Percentiles rank a stretch among this genome's conserved stretches.
phyloP scores from a whole-genome alignment of 2,329 filamentous ascomycete species.

The Domatiomyces catenatus region DNA sequence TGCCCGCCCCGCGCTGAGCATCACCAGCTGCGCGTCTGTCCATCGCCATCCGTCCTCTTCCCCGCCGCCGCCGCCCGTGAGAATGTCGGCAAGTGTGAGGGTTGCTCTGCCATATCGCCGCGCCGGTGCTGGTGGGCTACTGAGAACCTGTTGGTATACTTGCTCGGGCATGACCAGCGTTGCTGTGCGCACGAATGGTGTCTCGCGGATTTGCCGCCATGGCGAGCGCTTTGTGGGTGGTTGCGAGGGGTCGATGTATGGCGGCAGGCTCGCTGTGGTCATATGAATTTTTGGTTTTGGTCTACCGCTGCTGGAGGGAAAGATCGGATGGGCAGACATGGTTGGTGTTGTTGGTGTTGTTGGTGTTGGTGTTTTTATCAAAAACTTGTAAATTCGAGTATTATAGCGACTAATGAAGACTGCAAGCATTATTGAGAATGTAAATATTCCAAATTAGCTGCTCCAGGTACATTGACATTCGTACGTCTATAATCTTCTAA shows the following conservation, averaged over 20 bases:
- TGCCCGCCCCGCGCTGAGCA: conserved; percentile 65
- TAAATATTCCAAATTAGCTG: too few relatives aligned
- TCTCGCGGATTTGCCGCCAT: conserved; percentile 51
- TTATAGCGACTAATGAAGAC: too few relatives aligned
- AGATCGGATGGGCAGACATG: background rate
- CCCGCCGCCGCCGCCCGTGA: too few relatives aligned
- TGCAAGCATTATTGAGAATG: too few relatives aligned
- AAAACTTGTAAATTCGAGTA: too few relatives aligned
- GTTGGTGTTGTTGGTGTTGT: background rate
- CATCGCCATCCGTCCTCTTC: conserved; percentile 33
- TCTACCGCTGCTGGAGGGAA: background rate
- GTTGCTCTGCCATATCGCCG: conserved; percentile 50
- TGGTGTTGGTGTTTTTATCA: too few relatives aligned
- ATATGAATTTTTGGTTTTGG: conserved; percentile 34
- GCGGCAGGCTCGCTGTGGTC: conserved; percentile 43
- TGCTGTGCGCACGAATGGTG: conserved; percentile 51
- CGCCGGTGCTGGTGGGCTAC: background rate
- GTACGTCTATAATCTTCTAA: background rate
- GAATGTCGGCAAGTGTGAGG: conserved; percentile 55
- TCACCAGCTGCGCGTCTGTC: conserved; percentile 42
- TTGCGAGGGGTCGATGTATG: conserved; percentile 54
- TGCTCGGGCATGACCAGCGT: conserved; percentile 57
- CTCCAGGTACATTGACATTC: too few relatives aligned
- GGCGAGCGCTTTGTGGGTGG: conserved; percentile 59
- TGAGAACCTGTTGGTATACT: conserved; percentile 3